Evolutionary conservation across 768 basidiomycete genomes (phyloP).

Genomic region (Suillus ampliporus): DNA sequence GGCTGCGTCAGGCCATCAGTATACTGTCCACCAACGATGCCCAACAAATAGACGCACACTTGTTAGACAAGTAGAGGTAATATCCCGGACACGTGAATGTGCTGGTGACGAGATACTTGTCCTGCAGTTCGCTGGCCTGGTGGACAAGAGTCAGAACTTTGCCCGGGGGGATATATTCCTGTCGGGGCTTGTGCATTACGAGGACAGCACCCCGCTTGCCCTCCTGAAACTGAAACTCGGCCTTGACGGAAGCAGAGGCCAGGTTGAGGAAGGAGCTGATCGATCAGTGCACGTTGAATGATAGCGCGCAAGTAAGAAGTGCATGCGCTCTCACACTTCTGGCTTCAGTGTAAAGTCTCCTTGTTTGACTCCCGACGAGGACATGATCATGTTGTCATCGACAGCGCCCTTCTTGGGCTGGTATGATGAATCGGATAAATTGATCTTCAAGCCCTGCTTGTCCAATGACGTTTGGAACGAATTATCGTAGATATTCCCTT

Average conservation of each 20-base stretch:
- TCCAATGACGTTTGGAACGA: constrained; percentile 24
- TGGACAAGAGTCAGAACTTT: constrained; percentile 33
- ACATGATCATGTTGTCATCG: constrained; percentile 32
- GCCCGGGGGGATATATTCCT: constrained; percentile 22
- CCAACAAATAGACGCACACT: constrained; percentile 11
- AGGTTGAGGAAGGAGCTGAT: constrained; percentile 26
- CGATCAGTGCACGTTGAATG: background rate
- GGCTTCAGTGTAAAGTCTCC: constrained; percentile 19
- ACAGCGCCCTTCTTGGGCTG: constrained; percentile 16
- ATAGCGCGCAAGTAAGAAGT: background rate
- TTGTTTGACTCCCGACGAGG: constrained; percentile 29
- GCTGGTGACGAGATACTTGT: constrained; percentile 41
- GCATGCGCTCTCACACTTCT: constrained; percentile 24
- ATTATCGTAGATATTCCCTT: constrained; percentile 40
- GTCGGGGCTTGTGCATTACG: constrained; percentile 38
- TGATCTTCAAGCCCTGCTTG: constrained; percentile 2
- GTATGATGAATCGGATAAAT: constrained; percentile 15
- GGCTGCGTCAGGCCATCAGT: constrained; percentile 15
- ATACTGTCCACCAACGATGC: constrained; percentile 5
- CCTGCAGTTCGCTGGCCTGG: constrained; percentile 25
- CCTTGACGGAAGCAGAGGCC: constrained; percentile 38
- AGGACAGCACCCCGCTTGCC: constrained; percentile 41
- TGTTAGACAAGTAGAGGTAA: constrained; percentile 40
- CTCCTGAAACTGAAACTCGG: constrained; percentile 39
- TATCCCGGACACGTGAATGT: constrained; percentile 38